Evolutionary conservation across 495 filamentous ascomycete species (phyloP), one percentile per base, ranked within the genome.

Genomic region (Podospora bellae-mahoneyi): DNA sequence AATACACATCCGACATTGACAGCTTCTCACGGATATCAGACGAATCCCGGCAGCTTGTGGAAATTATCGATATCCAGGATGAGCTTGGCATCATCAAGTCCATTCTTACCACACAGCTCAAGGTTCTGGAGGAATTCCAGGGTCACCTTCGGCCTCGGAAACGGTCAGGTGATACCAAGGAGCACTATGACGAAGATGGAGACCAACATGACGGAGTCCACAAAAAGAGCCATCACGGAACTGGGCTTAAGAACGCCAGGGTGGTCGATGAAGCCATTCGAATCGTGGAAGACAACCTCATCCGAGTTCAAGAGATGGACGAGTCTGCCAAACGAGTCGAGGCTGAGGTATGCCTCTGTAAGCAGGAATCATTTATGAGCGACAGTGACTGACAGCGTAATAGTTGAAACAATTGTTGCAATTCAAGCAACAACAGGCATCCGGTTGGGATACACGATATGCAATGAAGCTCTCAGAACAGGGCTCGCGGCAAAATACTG

Each of bases 351-450:
- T 4, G 62, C 54, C 4, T 32, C 30, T 32, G 7, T 32, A 10
- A 10, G 6, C 13, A 9, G 3, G 7, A 0, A 48, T 10, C 2
- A 3, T 6, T 48, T 48, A 48, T 48, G 7, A 10, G 39, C 5
- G 9, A 10, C 15, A 16, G 5, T 48, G 5, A 48, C 30, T 55
- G 39, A 62, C 62, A 16, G 48, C 5, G 3, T 19, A n/a, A n/a
- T 3, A 71, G 66, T 57, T 74, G 32, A 65, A 70, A 30, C 65
- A 72, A 16, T 65, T 74, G 7, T 68, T 74, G 5, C 67, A 74
- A n/a, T 62, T 75, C 9, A 77, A 77, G 63, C 67, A 70, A 27
- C 76, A 75, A 54, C 70, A 77, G n/a, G 68, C 74, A 5, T 75
- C 67, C 48, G 70, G 70, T 6, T 69, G 64, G 59, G 75, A 77